A percentile compares a stretch with the other conserved stretches of the same genome.
phyloP scores from a whole-genome alignment of 805 yeast genomes.

The Kodamaea hsintzibuensis region DNA sequence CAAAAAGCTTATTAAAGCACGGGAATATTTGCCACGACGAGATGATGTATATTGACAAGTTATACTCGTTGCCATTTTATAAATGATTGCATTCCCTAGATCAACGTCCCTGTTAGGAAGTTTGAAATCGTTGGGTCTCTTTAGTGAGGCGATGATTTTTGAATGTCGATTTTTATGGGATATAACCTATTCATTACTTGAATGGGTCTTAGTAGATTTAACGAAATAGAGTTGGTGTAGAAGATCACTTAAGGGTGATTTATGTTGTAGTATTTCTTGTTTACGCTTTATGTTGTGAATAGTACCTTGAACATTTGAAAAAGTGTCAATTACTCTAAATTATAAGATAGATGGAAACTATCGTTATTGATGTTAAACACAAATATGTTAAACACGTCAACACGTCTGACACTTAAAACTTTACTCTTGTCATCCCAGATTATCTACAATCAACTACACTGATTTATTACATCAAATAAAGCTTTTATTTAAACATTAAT shows the following conservation, averaged over 20 bases:
- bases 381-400: too few relatives aligned
- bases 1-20: slow-evolving; percentile 52
- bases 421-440: too few relatives aligned
- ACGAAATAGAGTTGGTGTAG: too few relatives aligned
- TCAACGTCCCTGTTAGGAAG: slow-evolving; percentile 58
- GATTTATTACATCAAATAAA: background rate
- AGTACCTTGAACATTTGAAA: too few relatives aligned
- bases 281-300: too few relatives aligned
- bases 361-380: too few relatives aligned
- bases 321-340: too few relatives aligned
- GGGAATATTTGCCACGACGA: slow-evolving; percentile 73
- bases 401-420: background rate
- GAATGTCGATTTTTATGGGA: slow-evolving; percentile 60
- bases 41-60: slow-evolving; percentile 60
- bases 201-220: too few relatives aligned
- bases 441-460: background rate
- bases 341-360: too few relatives aligned
- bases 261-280: too few relatives aligned
- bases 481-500: slow-evolving; percentile 9
- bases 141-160: slow-evolving; percentile 53
- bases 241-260: too few relatives aligned
- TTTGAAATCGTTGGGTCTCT: slow-evolving; percentile 53
- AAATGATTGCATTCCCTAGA: slow-evolving; percentile 54
- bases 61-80: slow-evolving; percentile 62
- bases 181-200: background rate